Conservation (phyloP, 129 eudicot species). For the Flaveria trinervia region DNA sequence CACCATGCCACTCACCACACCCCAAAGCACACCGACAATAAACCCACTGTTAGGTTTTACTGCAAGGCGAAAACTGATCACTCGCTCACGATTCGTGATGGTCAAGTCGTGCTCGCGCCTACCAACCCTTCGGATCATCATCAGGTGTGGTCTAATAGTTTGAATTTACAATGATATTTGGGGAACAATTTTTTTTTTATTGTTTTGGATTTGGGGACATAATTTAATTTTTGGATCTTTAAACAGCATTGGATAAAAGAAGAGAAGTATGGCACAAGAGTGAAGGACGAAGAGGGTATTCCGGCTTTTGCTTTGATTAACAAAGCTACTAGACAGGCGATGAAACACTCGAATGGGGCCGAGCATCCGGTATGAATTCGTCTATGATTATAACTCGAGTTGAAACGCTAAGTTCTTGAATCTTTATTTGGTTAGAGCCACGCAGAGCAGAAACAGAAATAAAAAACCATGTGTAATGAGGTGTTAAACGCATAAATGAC, state of each 20-base stretch:
- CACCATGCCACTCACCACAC: constrained; percentile 3
- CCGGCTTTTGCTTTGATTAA: constrained; percentile 62
- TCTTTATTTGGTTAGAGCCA: too few relatives aligned
- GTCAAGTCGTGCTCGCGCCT: constrained; percentile 55
- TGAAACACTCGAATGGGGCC: constrained; percentile 65
- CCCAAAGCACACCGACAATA: constrained; percentile 22
- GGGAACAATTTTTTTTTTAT: too few relatives aligned
- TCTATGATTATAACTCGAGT: background rate
- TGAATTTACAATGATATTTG: background rate
- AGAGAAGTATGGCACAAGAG: constrained; percentile 63
- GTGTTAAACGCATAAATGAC: too few relatives aligned
- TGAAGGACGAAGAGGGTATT: constrained; percentile 68
- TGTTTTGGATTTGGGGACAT: background rate
- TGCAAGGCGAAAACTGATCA: constrained; percentile 56
- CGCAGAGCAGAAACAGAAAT: too few relatives aligned
- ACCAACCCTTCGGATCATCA: constrained; percentile 51
- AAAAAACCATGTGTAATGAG: too few relatives aligned
- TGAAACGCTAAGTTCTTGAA: too few relatives aligned
- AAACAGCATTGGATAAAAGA: constrained; percentile 74
- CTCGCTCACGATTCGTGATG: constrained; percentile 57
- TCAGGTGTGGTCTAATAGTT: constrained; percentile 40
- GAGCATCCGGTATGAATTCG: constrained; percentile 51
- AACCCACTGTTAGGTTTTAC: constrained; percentile 57
- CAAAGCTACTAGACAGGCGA: constrained; percentile 58
- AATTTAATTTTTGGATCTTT: background rate